Conservation (phyloP, 1,139 yeast species). For the Yamadazyma sp. region DNA sequence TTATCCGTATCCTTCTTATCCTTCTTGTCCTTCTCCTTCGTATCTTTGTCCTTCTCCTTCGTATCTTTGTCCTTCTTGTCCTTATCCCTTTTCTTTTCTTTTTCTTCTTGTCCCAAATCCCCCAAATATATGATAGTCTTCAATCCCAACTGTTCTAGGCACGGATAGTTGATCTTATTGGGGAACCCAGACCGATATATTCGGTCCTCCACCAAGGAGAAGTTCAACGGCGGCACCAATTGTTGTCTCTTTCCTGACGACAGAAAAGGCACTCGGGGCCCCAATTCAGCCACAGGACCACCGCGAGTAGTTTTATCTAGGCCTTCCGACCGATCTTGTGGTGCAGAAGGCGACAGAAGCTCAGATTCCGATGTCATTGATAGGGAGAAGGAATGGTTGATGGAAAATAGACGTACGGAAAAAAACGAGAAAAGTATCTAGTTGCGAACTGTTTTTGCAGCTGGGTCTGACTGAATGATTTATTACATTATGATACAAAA, state of each 20-base stretch:
- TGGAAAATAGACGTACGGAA: not conserved
- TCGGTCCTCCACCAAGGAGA: slow-evolving; percentile 82
- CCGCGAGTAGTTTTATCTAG: not conserved
- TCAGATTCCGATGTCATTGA: not conserved
- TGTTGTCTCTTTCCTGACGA: slow-evolving; percentile 11
- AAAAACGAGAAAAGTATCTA: too few species aligned
- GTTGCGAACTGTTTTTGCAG: not conserved
- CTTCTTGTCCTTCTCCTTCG: slow-evolving; percentile 30
- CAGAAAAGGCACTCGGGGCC: too few species aligned
- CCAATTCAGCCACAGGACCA: too few species aligned
- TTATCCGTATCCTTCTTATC: slow-evolving; percentile 10
- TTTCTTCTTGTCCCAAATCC: slow-evolving; percentile 47
- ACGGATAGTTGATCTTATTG: slow-evolving; percentile 78
- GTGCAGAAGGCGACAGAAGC: not conserved
- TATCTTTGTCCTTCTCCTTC: slow-evolving; percentile 25
- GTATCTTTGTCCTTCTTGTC: slow-evolving; percentile 20
- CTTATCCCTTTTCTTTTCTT: slow-evolving; percentile 24
- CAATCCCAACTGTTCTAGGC: slow-evolving; percentile 65
- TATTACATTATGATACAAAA: slow-evolving; percentile 1
- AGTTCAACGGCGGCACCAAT: slow-evolving; percentile 86
- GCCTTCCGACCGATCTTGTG: not conserved
- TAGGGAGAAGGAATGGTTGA: not conserved
- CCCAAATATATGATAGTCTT: slow-evolving; percentile 85
- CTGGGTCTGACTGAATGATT: not conserved
- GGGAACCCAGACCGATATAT: slow-evolving; percentile 94